Evolutionary conservation across 176 grass and related monocot species (phyloP), one percentile per base, ranked within the genome.

Genomic region (Phoenix roebelenii): DNA sequence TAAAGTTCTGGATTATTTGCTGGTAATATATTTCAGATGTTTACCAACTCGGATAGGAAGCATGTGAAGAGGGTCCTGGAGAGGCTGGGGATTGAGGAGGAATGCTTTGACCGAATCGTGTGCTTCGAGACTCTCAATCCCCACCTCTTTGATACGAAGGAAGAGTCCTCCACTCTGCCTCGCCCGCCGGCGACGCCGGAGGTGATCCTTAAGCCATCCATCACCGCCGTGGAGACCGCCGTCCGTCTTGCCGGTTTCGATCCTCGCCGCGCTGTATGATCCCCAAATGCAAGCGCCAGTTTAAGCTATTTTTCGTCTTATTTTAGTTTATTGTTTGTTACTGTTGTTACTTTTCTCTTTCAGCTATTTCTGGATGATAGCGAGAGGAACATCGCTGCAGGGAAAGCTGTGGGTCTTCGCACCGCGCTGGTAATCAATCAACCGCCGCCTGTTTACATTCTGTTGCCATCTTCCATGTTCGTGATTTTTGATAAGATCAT

Each of bases 61-160:
- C 91, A 96, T 65, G 65, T 86, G 64, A 77, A 22, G 57, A 71
- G 23, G 57, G 64, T 76, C 58, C 69, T 96, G 63, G 72, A 63
- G 76, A 80, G 74, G 73, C 74, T 96, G 17, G 80, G 80, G 64
- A 26, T 96, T 9, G 80, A 85, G 70, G 83, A 87, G 66, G 72
- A 32, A 18, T 62, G 62, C 75, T 95, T 95, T 57, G 72, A 86
- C 25, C 73, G 35, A 54, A 79, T 87, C 59, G 79, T 95, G 6
- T 95, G 86, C 80, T 96, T 96, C 78, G 91, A 96, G 86, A 96
- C 91, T 55, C 85, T 96, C 86, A 96, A 96, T 66, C 80, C 80
- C 17, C 80, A 85, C 68, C 80, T 96, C 35, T 96, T 90, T 64
- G 61, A 57, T 4, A 71, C 71, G 17, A 69, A 10, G 10, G 61